Conservation (phyloP, 768 basidiomycete species). For the Mrakia hoshinonis region DNA sequence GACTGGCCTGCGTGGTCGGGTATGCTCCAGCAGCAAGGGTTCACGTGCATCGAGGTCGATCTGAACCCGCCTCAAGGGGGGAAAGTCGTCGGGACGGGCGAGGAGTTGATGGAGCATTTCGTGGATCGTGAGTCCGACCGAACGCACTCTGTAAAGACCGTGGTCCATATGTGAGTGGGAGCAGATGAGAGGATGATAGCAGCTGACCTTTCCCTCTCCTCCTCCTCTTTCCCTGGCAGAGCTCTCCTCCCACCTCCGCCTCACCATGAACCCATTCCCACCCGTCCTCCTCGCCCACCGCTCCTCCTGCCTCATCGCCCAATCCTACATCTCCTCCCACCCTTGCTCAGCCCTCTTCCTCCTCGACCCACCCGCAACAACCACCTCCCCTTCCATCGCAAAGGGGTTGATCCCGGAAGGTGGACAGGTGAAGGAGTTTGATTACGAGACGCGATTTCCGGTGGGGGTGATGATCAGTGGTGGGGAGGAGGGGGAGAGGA, state of each 20-base stretch:
- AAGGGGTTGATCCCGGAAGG: slow-evolving; percentile 35
- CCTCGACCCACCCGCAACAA: slow-evolving; percentile 49
- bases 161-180: no score
- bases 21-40: slow-evolving; percentile 19
- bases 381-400: not conserved
- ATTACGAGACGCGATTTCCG: slow-evolving; percentile 57
- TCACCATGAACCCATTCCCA: slow-evolving; percentile 49
- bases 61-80: slow-evolving; percentile 7
- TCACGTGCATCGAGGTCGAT: slow-evolving; percentile 23
- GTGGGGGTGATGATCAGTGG: slow-evolving; percentile 48
- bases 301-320: slow-evolving; percentile 51
- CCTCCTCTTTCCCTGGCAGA: not conserved
- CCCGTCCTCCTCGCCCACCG: slow-evolving; percentile 53
- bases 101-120: slow-evolving; percentile 22
- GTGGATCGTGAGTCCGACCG: not conserved
- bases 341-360: slow-evolving; percentile 57
- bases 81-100: not conserved
- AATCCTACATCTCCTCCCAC: slow-evolving; percentile 60
- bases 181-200: not conserved
- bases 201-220: not conserved
- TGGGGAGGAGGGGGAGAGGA: slow-evolving; percentile 38
- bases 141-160: no score
- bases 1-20: slow-evolving; percentile 24
- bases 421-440: slow-evolving; percentile 47
- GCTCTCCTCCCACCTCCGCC: slow-evolving; percentile 40